These are phyloP conservation scores for Euphorbia lathyris DNA, from an alignment of 345 rosid genomes.

Conservation along the genomic window DNA sequence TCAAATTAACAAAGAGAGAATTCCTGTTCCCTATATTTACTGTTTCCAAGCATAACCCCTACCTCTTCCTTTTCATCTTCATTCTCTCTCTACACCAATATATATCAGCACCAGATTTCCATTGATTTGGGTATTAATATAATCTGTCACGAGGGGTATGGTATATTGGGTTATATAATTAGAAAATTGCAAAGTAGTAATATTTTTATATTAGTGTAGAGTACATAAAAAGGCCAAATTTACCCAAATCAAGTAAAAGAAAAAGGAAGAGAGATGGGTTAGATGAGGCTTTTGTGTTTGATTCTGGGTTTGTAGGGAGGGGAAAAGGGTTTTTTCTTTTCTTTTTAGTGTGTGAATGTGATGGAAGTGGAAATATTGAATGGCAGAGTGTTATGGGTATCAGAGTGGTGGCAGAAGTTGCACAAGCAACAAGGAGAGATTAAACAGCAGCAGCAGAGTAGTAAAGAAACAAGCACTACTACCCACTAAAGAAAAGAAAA, in stretches of 20 bases:
- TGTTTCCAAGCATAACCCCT: neutral
- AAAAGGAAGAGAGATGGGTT: slow-evolving; percentile 43
- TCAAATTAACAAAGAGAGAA: slow-evolving; percentile 7
- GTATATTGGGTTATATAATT: no score
- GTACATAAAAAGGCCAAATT: slow-evolving; percentile 22
- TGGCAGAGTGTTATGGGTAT: slow-evolving; percentile 37
- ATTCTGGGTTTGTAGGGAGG: slow-evolving; percentile 22
- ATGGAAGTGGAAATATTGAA: slow-evolving; percentile 49
- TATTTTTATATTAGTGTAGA: slow-evolving; percentile 8
- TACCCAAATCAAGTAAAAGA: slow-evolving; percentile 28
- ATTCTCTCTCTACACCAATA: slow-evolving; percentile 1
- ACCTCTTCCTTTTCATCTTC: neutral
- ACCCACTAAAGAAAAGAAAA: slow-evolving; percentile 30
- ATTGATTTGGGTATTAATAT: no score
- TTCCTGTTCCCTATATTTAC: slow-evolving; percentile 37
- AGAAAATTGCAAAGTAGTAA: neutral
- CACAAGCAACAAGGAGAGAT: slow-evolving; percentile 37
- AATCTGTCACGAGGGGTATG: no score
- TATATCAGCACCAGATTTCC: no score
- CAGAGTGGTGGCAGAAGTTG: slow-evolving; percentile 44
- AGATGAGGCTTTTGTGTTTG: slow-evolving; percentile 25
- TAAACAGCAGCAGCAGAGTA: no score
- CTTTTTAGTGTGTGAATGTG: slow-evolving; percentile 12
- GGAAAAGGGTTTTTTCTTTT: slow-evolving; percentile 13
- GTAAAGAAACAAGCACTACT: no score